Conservation (phyloP, 1,284 basidiomycete species). For the Marasmius fiardii region DNA sequence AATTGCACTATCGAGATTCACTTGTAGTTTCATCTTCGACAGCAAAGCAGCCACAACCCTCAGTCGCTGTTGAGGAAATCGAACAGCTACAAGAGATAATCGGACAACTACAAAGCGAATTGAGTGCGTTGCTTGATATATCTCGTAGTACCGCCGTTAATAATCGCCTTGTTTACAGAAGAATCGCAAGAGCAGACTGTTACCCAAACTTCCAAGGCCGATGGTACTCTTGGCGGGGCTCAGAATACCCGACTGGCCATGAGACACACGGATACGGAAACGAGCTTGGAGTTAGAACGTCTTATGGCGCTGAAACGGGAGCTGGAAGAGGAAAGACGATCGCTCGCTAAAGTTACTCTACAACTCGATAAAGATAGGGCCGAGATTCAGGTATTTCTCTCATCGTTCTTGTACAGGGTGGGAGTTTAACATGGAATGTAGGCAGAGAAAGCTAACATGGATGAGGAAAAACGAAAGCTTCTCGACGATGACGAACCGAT, state of each 20-base stretch:
- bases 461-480: constrained; percentile 63
- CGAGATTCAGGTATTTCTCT: constrained; percentile 55
- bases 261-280: too few species aligned
- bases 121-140: constrained; percentile 39
- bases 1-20: constrained; percentile 5
- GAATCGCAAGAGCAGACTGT: constrained; percentile 44
- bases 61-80: constrained; percentile 33
- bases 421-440: neutral
- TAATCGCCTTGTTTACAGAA: constrained; percentile 30
- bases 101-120: constrained; percentile 46
- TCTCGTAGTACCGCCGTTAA: constrained; percentile 6
- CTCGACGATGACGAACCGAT: constrained; percentile 69
- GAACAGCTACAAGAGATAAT: constrained; percentile 46
- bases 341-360: constrained; percentile 62
- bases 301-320: constrained; percentile 48
- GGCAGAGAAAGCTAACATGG: neutral
- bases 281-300: constrained; percentile 50
- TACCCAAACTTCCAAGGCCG: too few species aligned
- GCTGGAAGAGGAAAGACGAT: constrained; percentile 65
- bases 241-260: too few species aligned
- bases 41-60: constrained; percentile 15
- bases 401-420: neutral
- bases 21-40: constrained; percentile 19
- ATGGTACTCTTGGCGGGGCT: too few species aligned
- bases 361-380: constrained; percentile 65